Evolutionary conservation across 805 yeast species (phyloP).

Genomic region (Brettanomyces anomalus): DNA sequence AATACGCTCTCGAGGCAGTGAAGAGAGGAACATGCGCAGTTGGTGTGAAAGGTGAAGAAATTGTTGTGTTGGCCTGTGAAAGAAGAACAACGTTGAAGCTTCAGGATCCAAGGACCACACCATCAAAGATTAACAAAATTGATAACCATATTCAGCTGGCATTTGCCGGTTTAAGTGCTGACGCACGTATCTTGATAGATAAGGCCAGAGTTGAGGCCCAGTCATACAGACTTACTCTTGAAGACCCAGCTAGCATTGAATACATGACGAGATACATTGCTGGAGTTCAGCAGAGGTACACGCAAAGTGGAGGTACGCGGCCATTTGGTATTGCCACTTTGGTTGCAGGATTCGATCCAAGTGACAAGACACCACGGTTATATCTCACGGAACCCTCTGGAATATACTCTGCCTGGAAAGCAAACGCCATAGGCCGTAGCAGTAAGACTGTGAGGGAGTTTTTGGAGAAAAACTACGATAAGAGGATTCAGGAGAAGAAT

Average conservation of each 20-base stretch:
- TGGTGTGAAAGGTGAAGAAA: constrained; percentile 84
- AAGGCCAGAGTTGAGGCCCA: constrained; percentile 96
- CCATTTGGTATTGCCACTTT: constrained; percentile 96
- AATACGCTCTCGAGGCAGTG: constrained; percentile 95
- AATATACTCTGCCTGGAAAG: constrained; percentile 95
- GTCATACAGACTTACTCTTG: constrained; percentile 86
- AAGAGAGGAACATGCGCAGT: constrained; percentile 98
- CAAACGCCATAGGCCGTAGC: constrained; percentile 92
- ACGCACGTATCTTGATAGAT: constrained; percentile 89
- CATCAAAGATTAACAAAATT: constrained; percentile 84
- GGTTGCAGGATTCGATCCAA: constrained; percentile 91
- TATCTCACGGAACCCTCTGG: constrained; percentile 98
- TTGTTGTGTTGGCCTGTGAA: constrained; percentile 94
- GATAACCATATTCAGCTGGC: constrained; percentile 89
- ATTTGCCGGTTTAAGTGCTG: constrained; percentile 98
- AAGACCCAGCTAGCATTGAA: constrained; percentile 87
- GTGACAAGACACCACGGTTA: constrained; percentile 70
- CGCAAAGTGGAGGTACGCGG: constrained; percentile 97
- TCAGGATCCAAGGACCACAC: constrained; percentile 95
- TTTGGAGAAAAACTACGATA: constrained; percentile 74
- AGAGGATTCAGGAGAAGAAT: constrained; percentile 43
- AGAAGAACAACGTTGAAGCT: constrained; percentile 89
- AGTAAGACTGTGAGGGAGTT: constrained; percentile 93
- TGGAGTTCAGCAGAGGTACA: constrained; percentile 95
- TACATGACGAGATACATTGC: constrained; percentile 91